Evolutionary conservation across 129 eudicot genomes (phyloP).

Genomic region (Flaveria ramosissima): DNA sequence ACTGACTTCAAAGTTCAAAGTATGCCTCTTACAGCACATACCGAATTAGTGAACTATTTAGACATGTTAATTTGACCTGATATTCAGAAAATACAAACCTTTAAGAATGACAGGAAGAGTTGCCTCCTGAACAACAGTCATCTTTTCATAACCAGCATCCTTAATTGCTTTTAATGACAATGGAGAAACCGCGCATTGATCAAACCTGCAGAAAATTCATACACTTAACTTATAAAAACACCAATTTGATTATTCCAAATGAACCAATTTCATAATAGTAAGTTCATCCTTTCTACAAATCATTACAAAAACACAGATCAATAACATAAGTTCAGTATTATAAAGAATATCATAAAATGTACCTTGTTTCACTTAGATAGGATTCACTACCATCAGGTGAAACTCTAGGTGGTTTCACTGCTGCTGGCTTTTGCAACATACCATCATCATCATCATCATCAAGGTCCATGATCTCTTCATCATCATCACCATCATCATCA

Average conservation of each 20-base stretch:
- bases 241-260: background rate
- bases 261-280: background rate
- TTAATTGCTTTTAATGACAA: slow-evolving; percentile 77
- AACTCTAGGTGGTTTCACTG: slow-evolving; percentile 30
- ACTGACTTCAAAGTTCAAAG: background rate
- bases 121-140: slow-evolving; percentile 98
- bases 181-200: slow-evolving; percentile 81
- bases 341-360: background rate
- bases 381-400: slow-evolving; percentile 62
- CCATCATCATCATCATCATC: slow-evolving; percentile 36
- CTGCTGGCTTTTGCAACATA: slow-evolving; percentile 26
- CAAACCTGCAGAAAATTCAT: slow-evolving; percentile 58
- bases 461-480: slow-evolving; percentile 10
- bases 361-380: slow-evolving; percentile 87
- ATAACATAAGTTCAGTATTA: background rate
- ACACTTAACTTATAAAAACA: background rate
- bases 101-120: slow-evolving; percentile 90
- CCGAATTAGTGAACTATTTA: background rate
- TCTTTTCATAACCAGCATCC: slow-evolving; percentile 94
- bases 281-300: background rate
- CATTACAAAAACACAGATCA: background rate
- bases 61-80: too few species aligned
- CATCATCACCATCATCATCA: slow-evolving; percentile 49
- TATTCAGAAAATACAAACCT: slow-evolving; percentile 37
- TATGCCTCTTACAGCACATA: background rate